A percentile compares a stretch with the other conserved stretches of the same genome.
Evolutionary conservation across 2,329 filamentous ascomycete species (phyloP).

Genomic region (Pseudofabraea citricarpa): DNA sequence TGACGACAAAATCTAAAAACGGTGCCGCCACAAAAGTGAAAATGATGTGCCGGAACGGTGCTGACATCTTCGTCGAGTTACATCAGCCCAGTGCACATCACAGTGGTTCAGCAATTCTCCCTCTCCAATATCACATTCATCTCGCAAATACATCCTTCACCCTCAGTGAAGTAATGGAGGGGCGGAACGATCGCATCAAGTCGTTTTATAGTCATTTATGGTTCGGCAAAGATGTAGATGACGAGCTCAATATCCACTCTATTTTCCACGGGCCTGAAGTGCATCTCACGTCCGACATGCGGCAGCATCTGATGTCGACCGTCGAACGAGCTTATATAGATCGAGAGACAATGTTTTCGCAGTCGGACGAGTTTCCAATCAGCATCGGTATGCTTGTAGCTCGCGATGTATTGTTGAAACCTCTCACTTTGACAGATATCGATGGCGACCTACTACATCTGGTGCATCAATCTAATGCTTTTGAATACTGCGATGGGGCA

Average conservation of each 20-base stretch:
- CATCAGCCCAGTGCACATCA: slow-evolving; percentile 90
- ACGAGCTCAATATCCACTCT: too few species aligned
- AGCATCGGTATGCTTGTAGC: slow-evolving; percentile 92
- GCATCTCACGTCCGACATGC: too few species aligned
- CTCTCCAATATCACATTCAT: slow-evolving; percentile 82
- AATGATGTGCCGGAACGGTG: too few species aligned
- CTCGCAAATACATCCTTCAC: slow-evolving; percentile 90
- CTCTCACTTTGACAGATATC: slow-evolving; percentile 49
- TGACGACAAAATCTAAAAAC: too few species aligned
- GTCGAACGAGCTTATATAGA: too few species aligned
- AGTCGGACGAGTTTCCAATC: too few species aligned
- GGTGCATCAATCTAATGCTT: slow-evolving; percentile 90
- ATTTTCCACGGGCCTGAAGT: too few species aligned
- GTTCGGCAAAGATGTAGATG: too few species aligned
- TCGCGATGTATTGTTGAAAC: slow-evolving; percentile 97
- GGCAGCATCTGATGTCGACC: too few species aligned
- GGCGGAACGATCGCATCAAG: slow-evolving; percentile 93
- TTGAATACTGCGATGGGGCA: slow-evolving; percentile 91
- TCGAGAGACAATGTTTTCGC: too few species aligned
- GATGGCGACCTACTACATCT: slow-evolving; percentile 91
- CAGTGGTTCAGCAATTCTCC: slow-evolving; percentile 69
- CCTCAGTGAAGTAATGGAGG: slow-evolving; percentile 90
- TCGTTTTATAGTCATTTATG: slow-evolving; percentile 96
- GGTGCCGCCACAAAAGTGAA: too few species aligned
- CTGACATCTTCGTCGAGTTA: too few species aligned